phyloP scores from a whole-genome alignment of 2,329 filamentous ascomycete genomes.

The Emmonsia crescens region DNA sequence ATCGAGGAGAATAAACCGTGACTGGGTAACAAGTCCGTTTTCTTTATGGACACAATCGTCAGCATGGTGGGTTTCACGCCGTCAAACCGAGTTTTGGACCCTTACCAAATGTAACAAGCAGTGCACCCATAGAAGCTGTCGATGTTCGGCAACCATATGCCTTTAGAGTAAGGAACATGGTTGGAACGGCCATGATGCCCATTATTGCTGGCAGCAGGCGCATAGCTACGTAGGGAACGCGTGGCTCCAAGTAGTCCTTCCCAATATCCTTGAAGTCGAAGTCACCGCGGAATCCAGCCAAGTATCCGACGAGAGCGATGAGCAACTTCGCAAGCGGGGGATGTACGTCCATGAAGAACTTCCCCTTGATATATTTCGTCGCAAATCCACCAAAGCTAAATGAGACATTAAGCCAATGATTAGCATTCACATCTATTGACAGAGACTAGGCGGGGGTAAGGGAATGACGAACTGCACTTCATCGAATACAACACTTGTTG shows the following conservation, averaged over 20 bases:
- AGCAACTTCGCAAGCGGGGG: conserved; percentile 93
- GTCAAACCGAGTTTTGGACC: background rate
- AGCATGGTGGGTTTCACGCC: background rate
- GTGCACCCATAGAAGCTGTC: conserved; percentile 72
- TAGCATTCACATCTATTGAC: conserved; percentile 5
- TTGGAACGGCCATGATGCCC: conserved; percentile 77
- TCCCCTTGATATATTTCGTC: conserved; percentile 97
- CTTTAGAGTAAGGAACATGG: conserved; percentile 91
- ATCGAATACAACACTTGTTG: conserved; percentile 93
- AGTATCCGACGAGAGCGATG: conserved; percentile 86
- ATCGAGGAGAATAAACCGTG: conserved; percentile 88
- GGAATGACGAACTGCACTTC: conserved; percentile 81
- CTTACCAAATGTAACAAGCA: conserved; percentile 80
- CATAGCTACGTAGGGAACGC: conserved; percentile 96
- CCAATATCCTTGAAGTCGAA: conserved; percentile 99
- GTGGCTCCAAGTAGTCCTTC: conserved; percentile 92
- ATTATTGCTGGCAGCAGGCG: conserved; percentile 82
- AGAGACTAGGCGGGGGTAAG: background rate
- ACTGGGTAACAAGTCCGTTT: conserved; percentile 91
- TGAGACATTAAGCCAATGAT: background rate
- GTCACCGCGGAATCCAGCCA: conserved; percentile 86
- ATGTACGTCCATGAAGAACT: conserved; percentile 99
- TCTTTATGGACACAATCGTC: conserved; percentile 43
- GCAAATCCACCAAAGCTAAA: conserved; percentile 91
- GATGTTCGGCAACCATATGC: conserved; percentile 77